Percentiles rank a stretch among this genome's conserved stretches.
Conservation (phyloP, 73 alveolate species). For the Stentor coeruleus region DNA sequence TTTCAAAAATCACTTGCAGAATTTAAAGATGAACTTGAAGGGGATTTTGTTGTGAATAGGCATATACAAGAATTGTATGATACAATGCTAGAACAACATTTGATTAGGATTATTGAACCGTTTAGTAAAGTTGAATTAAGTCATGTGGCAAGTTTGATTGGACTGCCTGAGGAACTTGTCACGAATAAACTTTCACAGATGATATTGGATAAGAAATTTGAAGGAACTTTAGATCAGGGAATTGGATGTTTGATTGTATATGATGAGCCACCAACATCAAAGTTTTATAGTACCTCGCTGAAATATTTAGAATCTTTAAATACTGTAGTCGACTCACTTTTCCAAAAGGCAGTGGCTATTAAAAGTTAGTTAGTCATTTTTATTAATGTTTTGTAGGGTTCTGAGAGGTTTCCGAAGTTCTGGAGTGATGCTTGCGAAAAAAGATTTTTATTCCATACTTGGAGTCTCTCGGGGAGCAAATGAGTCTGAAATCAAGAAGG, state of each 20-base stretch:
- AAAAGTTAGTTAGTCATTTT: background rate
- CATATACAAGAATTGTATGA: constrained; percentile 65
- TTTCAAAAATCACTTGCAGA: constrained; percentile 64
- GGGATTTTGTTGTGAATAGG: constrained; percentile 47
- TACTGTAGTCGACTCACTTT: constrained; percentile 1
- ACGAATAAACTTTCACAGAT: constrained; percentile 51
- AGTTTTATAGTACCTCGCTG: background rate
- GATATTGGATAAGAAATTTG: constrained; percentile 79
- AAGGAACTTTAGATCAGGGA: constrained; percentile 85
- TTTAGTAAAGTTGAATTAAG: constrained; percentile 76
- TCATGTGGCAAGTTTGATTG: constrained; percentile 65
- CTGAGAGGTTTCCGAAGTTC: constrained; percentile 20
- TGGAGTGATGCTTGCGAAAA: constrained; percentile 33
- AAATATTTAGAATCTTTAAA: background rate
- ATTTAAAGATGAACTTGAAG: constrained; percentile 53
- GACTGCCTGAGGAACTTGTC: constrained; percentile 58
- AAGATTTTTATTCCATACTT: constrained; percentile 74
- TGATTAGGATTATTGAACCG: constrained; percentile 76
- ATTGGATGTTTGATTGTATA: constrained; percentile 72
- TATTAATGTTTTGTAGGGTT: background rate
- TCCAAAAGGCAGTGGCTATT: background rate
- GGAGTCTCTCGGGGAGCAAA: constrained; percentile 76
- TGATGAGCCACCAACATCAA: constrained; percentile 36
- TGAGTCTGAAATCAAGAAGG: constrained; percentile 78
- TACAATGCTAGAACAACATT: constrained; percentile 67